phyloP scores from a whole-genome alignment of 129 eudicot species.

The Chrysanthemum makinoi region DNA sequence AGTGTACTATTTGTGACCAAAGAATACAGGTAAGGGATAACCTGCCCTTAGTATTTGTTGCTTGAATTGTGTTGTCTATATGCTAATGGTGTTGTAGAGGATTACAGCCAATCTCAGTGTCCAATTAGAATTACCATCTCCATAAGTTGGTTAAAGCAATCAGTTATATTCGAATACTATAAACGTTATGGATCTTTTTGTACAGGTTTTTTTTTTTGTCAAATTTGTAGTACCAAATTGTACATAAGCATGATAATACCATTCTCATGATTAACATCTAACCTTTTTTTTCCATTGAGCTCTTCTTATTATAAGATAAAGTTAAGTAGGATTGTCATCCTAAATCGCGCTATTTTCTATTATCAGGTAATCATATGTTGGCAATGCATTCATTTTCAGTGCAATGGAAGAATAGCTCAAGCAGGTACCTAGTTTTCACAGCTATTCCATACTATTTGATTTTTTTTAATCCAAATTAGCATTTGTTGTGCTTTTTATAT shows the following conservation, averaged over 20 bases:
- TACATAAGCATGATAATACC: too few species aligned
- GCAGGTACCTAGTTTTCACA: slow-evolving; percentile 45
- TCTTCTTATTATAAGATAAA: too few species aligned
- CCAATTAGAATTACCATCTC: neutral
- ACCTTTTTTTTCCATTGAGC: too few species aligned
- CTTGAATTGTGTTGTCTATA: neutral
- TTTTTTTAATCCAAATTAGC: neutral
- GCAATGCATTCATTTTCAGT: slow-evolving; percentile 61
- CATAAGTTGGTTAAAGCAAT: neutral
- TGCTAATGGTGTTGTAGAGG: neutral
- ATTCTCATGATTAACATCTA: too few species aligned
- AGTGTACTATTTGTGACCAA: too few species aligned
- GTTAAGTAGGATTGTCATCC: slow-evolving; percentile 14
- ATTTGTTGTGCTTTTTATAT: neutral
- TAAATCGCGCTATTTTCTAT: slow-evolving; percentile 17
- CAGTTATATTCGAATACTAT: neutral
- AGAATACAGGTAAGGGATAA: too few species aligned
- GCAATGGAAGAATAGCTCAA: slow-evolving; percentile 79
- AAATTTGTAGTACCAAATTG: too few species aligned
- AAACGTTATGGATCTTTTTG: neutral
- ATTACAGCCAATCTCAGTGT: neutral
- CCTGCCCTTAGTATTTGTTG: neutral
- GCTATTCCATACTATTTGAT: neutral
- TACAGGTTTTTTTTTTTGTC: too few species aligned
- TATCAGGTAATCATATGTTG: slow-evolving; percentile 84